These are phyloP conservation scores for Setaria viridis DNA, from an alignment of 202 grass and related monocot species.

Conservation along the genomic window DNA sequence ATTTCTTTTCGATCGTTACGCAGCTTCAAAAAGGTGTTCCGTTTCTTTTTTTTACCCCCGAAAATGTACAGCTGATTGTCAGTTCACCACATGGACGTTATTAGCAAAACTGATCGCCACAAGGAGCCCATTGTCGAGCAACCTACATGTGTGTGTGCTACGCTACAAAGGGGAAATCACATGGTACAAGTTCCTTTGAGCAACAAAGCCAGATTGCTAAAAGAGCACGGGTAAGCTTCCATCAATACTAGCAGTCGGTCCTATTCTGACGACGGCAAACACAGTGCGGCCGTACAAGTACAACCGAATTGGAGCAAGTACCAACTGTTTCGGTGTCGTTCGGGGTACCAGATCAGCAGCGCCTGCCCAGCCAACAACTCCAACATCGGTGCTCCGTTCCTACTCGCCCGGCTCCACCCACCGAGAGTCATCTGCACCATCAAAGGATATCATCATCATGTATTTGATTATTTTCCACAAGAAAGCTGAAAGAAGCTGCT, in stretches of 20 bases:
- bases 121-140: neutral
- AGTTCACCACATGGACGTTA: neutral
- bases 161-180: neutral
- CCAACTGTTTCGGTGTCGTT: neutral
- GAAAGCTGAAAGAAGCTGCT: neutral
- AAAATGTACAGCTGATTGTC: neutral
- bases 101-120: neutral
- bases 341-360: neutral
- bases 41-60: too few species aligned
- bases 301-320: neutral
- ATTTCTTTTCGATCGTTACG: neutral
- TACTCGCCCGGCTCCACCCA: neutral
- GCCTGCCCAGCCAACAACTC: neutral
- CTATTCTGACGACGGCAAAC: neutral
- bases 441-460: neutral
- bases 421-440: neutral
- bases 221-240: neutral
- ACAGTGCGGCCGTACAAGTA: neutral
- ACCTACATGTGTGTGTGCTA: neutral
- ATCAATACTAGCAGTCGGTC: neutral
- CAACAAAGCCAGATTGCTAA: neutral
- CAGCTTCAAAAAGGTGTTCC: neutral
- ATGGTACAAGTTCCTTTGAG: neutral
- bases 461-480: neutral
- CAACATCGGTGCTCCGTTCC: neutral